These are phyloP conservation scores for Wallemia hederae DNA, from an alignment of 1,284 basidiomycete species.

Conservation along the genomic window DNA sequence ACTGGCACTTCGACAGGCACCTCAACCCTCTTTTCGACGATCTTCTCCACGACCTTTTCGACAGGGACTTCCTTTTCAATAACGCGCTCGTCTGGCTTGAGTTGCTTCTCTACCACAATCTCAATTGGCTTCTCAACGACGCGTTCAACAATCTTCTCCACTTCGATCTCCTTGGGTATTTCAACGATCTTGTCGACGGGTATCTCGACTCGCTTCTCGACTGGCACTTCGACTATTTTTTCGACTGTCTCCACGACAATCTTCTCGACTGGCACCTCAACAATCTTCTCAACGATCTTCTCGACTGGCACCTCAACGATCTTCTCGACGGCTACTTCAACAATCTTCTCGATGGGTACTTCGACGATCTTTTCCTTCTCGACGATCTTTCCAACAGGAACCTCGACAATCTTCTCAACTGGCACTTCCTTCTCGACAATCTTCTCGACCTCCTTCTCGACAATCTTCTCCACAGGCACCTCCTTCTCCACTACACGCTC, in stretches of 20 bases:
- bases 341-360: slow-evolving; percentile 8
- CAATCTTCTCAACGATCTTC: slow-evolving; percentile 8
- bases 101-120: slow-evolving; percentile 8
- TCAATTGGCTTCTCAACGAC: slow-evolving; percentile 10
- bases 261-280: slow-evolving; percentile 13
- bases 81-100: slow-evolving; percentile 11
- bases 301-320: slow-evolving; percentile 14
- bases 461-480: slow-evolving; percentile 5
- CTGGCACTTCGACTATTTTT: slow-evolving; percentile 16
- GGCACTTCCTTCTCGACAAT: not conserved
- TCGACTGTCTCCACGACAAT: slow-evolving; percentile 18
- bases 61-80: slow-evolving; percentile 14
- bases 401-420: slow-evolving; percentile 5
- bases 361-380: slow-evolving; percentile 6
- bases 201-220: slow-evolving; percentile 11
- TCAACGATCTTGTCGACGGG: slow-evolving; percentile 11
- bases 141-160: slow-evolving; percentile 13
- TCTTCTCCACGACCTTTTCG: slow-evolving; percentile 13
- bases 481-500: slow-evolving; percentile 9
- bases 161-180: slow-evolving; percentile 12
- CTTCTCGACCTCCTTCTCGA: not conserved
- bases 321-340: slow-evolving; percentile 12
- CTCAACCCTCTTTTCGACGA: slow-evolving; percentile 13
- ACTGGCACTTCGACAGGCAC: slow-evolving; percentile 3
- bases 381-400: slow-evolving; percentile 10